Evolutionary conservation across 345 rosid genomes (phyloP), one percentile per base, ranked within the genome.

Genomic region (Kandelia obovata): DNA sequence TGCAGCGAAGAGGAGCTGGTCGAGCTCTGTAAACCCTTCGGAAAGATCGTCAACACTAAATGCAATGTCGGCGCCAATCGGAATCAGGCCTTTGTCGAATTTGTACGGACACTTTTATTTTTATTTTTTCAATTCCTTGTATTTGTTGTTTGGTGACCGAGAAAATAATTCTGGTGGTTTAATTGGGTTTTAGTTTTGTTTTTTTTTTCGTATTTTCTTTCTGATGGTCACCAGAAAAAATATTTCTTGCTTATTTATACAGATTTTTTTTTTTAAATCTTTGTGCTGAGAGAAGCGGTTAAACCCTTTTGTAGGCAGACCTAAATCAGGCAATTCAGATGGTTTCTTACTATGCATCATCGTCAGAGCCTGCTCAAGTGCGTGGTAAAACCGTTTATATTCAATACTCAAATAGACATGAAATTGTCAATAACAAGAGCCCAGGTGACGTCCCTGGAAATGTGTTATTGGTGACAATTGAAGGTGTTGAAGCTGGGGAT

Each of bases 381-480:
- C 96, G 99, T 23, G 97, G 99, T 2, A 92, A 95, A 78, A 84
- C 96, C 25, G 96, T 92, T 35, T 95, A 95, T 71, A 92, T 92
- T 72, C 99, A 95, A 73, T 92, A 95, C 75, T 95, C 99, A 1
- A 92, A 95, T 67, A 84, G 97, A 35, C 96, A 90, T 77, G 99
- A 95, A 65, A 95, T 95, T 66, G 97, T 95, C 52, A 92, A 92
- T 87, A 92, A 87, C 79, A 93, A 88, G 89, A 90, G 96, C 78
- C 96, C 97, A 25, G 96, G 96, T 27, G 99, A 92, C 77, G 88
- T 84, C 78, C 99, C 96, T 73, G 99, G 97, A 30, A 95, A 92
- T 80, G 99, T 95, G 31, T 80, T 95, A 64, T 82, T 95, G 37
- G 96, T 95, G 32, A 95, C 97, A 19, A 88, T 95, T 23, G 99